These are phyloP conservation scores for Magnusiomyces ingens DNA, from an alignment of 1,139 yeast genomes.

Conservation along the genomic window DNA sequence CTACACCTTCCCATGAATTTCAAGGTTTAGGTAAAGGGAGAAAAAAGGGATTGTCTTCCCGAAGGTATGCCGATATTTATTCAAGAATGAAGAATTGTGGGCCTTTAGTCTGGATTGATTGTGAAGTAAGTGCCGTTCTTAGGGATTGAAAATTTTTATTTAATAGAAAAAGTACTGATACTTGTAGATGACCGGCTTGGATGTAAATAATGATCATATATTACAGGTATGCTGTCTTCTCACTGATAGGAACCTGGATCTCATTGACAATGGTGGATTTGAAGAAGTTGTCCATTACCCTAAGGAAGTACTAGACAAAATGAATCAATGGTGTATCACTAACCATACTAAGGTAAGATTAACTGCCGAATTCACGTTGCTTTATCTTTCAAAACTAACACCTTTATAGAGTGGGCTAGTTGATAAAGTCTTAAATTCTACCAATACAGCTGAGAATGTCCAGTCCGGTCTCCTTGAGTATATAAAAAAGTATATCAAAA, in stretches of 20 bases:
- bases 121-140: conserved; percentile 37
- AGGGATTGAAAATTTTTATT: conserved; percentile 25
- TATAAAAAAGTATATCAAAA: conserved; percentile 49
- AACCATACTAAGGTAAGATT: conserved; percentile 53
- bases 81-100: conserved; percentile 11
- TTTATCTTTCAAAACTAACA: background rate
- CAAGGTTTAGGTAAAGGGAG: background rate
- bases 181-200: conserved; percentile 80
- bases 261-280: conserved; percentile 60
- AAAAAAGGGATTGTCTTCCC: background rate
- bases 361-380: conserved; percentile 12
- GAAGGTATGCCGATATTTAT: background rate
- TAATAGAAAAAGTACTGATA: background rate
- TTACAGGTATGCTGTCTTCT: conserved; percentile 88
- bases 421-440: conserved; percentile 52
- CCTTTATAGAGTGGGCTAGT: conserved; percentile 58
- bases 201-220: conserved; percentile 63
- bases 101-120: conserved; percentile 74
- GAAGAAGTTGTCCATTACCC: conserved; percentile 78
- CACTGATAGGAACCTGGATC: conserved; percentile 71
- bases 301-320: conserved; percentile 52
- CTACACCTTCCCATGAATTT: background rate
- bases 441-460: conserved; percentile 51
- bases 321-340: conserved; percentile 81
- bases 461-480: conserved; percentile 58